Conservation (phyloP, 1,139 yeast genomes). For the Wickerhamomyces sp. region DNA sequence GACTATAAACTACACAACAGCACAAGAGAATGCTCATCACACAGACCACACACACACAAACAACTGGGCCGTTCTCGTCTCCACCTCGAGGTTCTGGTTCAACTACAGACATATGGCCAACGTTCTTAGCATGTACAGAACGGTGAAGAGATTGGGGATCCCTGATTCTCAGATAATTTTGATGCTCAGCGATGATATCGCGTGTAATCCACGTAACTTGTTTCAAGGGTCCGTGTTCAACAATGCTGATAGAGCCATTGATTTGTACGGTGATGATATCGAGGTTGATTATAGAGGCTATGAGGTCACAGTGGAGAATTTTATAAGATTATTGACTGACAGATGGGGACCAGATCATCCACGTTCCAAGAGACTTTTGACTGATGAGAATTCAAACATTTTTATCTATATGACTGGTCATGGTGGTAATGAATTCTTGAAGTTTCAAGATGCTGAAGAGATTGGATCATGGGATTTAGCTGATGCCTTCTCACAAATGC, state of each 20-base stretch:
- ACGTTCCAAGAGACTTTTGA: slow-evolving; percentile 78
- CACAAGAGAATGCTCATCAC: slow-evolving; percentile 1
- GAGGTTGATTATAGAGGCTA: slow-evolving; percentile 97
- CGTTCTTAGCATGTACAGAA: slow-evolving; percentile 87
- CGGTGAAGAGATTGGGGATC: slow-evolving; percentile 91
- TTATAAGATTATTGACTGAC: slow-evolving; percentile 82
- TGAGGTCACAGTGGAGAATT: slow-evolving; percentile 96
- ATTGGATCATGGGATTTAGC: slow-evolving; percentile 94
- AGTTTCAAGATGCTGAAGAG: slow-evolving; percentile 98
- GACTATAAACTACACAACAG: slow-evolving; percentile 1
- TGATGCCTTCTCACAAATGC: slow-evolving; percentile 96
- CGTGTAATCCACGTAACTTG: slow-evolving; percentile 93
- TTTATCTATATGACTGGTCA: slow-evolving; percentile 97
- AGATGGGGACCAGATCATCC: slow-evolving; percentile 96
- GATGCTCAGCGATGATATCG: slow-evolving; percentile 95
- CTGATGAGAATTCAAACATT: slow-evolving; percentile 91
- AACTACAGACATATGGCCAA: slow-evolving; percentile 98
- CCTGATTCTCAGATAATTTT: slow-evolving; percentile 96
- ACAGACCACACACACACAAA: slow-evolving; percentile 55
- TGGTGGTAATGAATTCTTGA: slow-evolving; percentile 95
- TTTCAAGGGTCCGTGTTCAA: slow-evolving; percentile 96
- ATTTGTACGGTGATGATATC: slow-evolving; percentile 87
- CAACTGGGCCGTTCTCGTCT: slow-evolving; percentile 93
- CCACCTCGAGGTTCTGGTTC: slow-evolving; percentile 97
- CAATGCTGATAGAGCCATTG: slow-evolving; percentile 90